Base-by-base conservation (phyloP, 192 early-diverging fungal genomes). In the Diversispora epigaea region DNA sequence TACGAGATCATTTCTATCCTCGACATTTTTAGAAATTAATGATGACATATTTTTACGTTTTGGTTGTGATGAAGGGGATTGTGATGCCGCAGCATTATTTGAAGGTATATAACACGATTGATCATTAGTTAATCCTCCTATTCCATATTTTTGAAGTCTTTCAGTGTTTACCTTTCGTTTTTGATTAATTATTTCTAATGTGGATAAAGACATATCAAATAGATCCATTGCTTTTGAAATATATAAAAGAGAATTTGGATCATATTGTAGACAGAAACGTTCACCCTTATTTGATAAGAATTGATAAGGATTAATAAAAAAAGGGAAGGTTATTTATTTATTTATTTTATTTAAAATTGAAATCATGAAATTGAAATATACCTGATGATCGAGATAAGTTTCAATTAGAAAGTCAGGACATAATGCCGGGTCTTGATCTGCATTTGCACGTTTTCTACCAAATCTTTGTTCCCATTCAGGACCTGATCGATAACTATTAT, bases 401-500 rank as follows among this genome's bases (percentile, higher is more conserved):
- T 99, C 97, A 71, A 99, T 97, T 71, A 94, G 75, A 79, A 95
- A 97, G 77, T 99, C 97, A 0, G 97, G 89, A 65, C 94, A 96
- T 56, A 98, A 80, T 0, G 90, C 89, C 2, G 95, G 94, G 15
- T 90, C 79, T 68, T 89, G 84, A 40, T 91, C 84, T 12, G 92
- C 91, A 19, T 89, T 85, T 9, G 88, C 84, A 44, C 97, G 87
- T 46, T 92, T 92, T 15, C 94, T 82, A 7, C 97, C 96, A 81
- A 98, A 98, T 21, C 97, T 85, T 78, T 90, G 86, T 79, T 97
- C 97, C 97, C 97, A 98, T 84, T 98, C 97, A 46, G 97, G 97
- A 0, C 97, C 97, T 6, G 95, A 97, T 19, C 97, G 90, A 78
- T 98, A 98, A 55, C 88, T 90, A 57, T 32, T 32, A 32, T 32